phyloP scores from a whole-genome alignment of 345 rosid genomes.

The Reutealis trisperma region DNA sequence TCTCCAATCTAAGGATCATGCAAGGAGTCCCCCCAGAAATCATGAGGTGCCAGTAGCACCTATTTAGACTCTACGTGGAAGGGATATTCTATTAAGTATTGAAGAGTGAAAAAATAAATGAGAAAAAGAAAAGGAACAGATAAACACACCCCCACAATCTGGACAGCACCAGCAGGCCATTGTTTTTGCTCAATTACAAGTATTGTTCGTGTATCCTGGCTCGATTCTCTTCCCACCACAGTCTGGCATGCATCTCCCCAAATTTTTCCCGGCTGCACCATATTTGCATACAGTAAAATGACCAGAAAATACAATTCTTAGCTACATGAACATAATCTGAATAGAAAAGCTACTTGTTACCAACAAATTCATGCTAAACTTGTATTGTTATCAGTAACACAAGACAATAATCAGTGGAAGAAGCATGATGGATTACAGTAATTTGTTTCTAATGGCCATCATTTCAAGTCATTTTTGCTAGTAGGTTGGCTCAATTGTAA shows the following conservation, averaged over 20 bases:
- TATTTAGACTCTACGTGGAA: conserved; percentile 20
- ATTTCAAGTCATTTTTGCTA: conserved; percentile 23
- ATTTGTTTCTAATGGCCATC: conserved; percentile 20
- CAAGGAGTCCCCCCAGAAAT: conserved; percentile 2
- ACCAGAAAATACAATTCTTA: background rate
- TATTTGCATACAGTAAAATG: background rate
- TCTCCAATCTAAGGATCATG: background rate
- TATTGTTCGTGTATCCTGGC: conserved; percentile 90
- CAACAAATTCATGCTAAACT: conserved; percentile 3
- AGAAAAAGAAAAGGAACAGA: background rate
- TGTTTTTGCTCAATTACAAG: conserved; percentile 45
- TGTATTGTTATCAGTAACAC: background rate
- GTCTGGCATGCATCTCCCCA: conserved; percentile 92
- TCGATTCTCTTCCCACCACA: conserved; percentile 99
- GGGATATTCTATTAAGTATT: conserved; percentile 13
- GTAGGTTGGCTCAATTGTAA: conserved; percentile 22
- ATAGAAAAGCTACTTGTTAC: too few species aligned
- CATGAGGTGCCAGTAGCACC: conserved; percentile 37
- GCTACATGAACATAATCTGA: background rate
- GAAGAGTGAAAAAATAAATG: conserved; percentile 1
- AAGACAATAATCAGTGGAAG: background rate
- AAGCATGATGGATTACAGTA: conserved; percentile 21
- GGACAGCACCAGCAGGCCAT: conserved; percentile 15
- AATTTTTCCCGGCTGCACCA: conserved; percentile 87
- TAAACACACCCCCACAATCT: conserved; percentile 21